These are phyloP conservation scores for Neltuma alba DNA, from an alignment of 306 rosid genomes.

Conservation along the genomic window DNA sequence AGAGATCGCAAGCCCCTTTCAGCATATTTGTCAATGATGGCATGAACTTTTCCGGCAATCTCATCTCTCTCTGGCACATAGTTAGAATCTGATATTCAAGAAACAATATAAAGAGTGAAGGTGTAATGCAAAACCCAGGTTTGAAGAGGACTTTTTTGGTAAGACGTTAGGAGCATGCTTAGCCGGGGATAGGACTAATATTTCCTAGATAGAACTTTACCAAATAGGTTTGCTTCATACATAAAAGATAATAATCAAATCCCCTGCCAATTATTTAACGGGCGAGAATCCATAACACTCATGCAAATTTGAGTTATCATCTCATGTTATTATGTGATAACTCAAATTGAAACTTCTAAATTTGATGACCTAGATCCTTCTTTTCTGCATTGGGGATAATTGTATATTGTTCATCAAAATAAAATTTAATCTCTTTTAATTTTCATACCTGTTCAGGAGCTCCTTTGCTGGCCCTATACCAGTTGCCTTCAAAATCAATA, in stretches of 20 bases:
- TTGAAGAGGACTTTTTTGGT: too few species aligned
- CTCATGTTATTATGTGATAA: too few species aligned
- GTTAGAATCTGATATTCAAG: slow-evolving; percentile 62
- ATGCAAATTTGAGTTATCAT: too few species aligned
- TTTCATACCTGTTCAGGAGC: slow-evolving; percentile 86
- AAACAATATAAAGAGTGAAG: slow-evolving; percentile 35
- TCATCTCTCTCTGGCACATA: slow-evolving; percentile 67
- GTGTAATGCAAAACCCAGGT: slow-evolving; percentile 19
- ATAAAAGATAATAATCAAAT: too few species aligned
- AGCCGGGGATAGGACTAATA: too few species aligned
- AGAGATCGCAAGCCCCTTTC: slow-evolving; percentile 91
- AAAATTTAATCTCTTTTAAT: not conserved
- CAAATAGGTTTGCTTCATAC: too few species aligned
- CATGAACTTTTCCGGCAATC: slow-evolving; percentile 70
- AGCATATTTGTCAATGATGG: slow-evolving; percentile 82
- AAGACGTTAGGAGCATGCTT: too few species aligned
- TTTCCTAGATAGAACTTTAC: too few species aligned
- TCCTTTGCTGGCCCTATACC: slow-evolving; percentile 85
- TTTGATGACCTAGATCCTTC: not conserved
- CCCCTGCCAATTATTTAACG: too few species aligned
- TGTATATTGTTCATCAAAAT: not conserved
- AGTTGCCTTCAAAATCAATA: slow-evolving; percentile 64
- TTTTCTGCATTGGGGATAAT: not conserved
- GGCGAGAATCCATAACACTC: too few species aligned
- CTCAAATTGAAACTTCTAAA: too few species aligned